phyloP scores from a whole-genome alignment of 176 grass and related monocot species.

The Oryza australiensis region DNA sequence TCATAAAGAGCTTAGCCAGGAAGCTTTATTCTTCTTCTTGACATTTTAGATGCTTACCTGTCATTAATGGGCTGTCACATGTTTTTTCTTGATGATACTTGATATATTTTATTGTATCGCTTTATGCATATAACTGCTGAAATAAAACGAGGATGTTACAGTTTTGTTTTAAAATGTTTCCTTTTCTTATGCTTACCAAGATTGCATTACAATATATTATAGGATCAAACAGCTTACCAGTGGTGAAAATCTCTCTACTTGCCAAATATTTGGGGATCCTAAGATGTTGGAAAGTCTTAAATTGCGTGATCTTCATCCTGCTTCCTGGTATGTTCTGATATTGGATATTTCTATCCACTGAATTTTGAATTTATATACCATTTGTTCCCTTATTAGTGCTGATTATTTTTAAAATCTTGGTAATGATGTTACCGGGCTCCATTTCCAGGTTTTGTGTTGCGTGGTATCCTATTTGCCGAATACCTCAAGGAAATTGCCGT shows the following conservation, averaged over 20 bases:
- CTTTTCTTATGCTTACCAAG: slow-evolving; percentile 15
- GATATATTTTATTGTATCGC: not conserved
- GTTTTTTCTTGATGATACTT: not conserved
- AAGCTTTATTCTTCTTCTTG: too few relatives aligned
- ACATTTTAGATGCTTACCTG: not conserved
- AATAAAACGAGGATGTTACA: not conserved
- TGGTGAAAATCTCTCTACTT: not conserved
- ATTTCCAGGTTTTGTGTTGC: slow-evolving; percentile 47
- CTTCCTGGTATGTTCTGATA: slow-evolving; percentile 51
- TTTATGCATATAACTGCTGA: not conserved
- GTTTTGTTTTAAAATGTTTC: not conserved
- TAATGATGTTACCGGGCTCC: not conserved
- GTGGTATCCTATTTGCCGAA: slow-evolving; percentile 52
- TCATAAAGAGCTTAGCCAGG: too few relatives aligned
- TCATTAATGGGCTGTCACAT: not conserved
- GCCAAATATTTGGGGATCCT: slow-evolving; percentile 42
- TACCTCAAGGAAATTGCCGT: slow-evolving; percentile 31
- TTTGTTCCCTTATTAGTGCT: not conserved
- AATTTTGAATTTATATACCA: not conserved
- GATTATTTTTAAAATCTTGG: not conserved
- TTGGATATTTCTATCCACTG: slow-evolving; percentile 7
- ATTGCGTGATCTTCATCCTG: slow-evolving; percentile 46
- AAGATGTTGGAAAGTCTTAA: slow-evolving; percentile 32
- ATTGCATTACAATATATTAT: not conserved
- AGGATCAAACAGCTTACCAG: slow-evolving; percentile 46